These are phyloP conservation scores for Aspergillus awamori DNA, from an alignment of 2,329 filamentous ascomycete species.

Conservation along the genomic window DNA sequence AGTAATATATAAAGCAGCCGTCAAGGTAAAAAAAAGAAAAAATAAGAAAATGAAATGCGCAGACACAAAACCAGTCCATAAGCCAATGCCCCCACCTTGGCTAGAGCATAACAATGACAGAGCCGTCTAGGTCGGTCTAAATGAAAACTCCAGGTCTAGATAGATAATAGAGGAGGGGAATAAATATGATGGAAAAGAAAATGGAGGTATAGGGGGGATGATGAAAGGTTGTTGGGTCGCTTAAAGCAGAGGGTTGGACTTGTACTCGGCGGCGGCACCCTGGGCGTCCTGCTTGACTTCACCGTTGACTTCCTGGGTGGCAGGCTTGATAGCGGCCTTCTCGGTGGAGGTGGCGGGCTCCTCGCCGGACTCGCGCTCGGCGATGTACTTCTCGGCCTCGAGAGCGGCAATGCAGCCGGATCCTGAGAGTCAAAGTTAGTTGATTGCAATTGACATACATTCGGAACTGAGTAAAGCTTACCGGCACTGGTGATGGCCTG, in stretches of 20 bases:
- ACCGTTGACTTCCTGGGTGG: no score
- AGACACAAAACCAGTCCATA: background rate
- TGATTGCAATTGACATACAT: background rate
- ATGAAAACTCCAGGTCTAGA: background rate
- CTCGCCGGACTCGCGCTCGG: slow-evolving; percentile 68
- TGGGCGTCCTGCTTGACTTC: background rate
- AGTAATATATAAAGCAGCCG: slow-evolving; percentile 16
- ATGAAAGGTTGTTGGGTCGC: slow-evolving; percentile 6
- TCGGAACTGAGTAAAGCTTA: slow-evolving; percentile 50
- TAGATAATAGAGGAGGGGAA: background rate
- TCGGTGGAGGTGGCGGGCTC: slow-evolving; percentile 42
- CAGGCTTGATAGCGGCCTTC: slow-evolving; percentile 5
- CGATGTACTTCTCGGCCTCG: slow-evolving; percentile 90
- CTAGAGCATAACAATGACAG: background rate
- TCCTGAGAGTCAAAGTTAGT: slow-evolving; percentile 55
- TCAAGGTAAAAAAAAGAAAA: slow-evolving; percentile 7
- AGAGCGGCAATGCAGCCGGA: slow-evolving; percentile 94
- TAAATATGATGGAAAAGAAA: background rate
- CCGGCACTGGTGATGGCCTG: slow-evolving; percentile 97
- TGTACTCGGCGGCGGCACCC: slow-evolving; percentile 58
- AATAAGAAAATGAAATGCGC: background rate
- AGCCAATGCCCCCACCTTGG: background rate
- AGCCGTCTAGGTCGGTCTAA: background rate
- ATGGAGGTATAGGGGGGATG: background rate
- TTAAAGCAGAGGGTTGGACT: slow-evolving; percentile 66